Conservation (phyloP, 2,329 filamentous ascomycete genomes). For the Lasiodiplodia theobromae region DNA sequence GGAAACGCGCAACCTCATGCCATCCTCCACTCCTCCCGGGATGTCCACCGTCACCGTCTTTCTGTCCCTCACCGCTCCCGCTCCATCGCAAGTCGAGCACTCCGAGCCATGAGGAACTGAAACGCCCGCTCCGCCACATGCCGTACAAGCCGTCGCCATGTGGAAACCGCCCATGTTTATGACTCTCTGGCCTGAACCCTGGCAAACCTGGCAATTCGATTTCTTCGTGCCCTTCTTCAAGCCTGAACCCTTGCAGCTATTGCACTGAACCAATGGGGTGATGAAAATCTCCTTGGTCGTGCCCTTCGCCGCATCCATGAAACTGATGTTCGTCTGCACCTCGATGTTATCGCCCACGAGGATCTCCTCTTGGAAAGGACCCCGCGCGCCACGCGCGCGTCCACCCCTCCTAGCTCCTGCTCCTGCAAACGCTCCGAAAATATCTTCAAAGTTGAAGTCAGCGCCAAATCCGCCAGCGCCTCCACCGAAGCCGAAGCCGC, state of each 20-base stretch:
- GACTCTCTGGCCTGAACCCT: slow-evolving; percentile 84
- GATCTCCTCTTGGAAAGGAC: slow-evolving; percentile 79
- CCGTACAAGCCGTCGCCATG: slow-evolving; percentile 86
- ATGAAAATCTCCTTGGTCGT: slow-evolving; percentile 87
- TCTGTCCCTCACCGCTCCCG: slow-evolving; percentile 82
- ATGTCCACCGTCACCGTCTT: slow-evolving; percentile 90
- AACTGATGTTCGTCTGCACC: slow-evolving; percentile 89
- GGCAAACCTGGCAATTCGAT: slow-evolving; percentile 77
- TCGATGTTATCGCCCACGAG: slow-evolving; percentile 96
- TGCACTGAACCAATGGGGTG: slow-evolving; percentile 80
- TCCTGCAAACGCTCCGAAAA: slow-evolving; percentile 86
- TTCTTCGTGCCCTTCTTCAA: slow-evolving; percentile 81
- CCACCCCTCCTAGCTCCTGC: slow-evolving; percentile 51
- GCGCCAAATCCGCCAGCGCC: slow-evolving; percentile 70
- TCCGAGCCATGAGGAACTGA: slow-evolving; percentile 80
- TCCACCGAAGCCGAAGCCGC: slow-evolving; percentile 56
- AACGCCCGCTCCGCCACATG: slow-evolving; percentile 80
- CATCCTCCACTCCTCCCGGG: slow-evolving; percentile 93
- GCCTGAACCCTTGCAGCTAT: slow-evolving; percentile 82
- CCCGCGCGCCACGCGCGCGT: slow-evolving; percentile 61
- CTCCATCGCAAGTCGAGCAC: slow-evolving; percentile 79
- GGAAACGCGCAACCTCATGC: slow-evolving; percentile 86
- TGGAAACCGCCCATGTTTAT: slow-evolving; percentile 96
- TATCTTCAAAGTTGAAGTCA: slow-evolving; percentile 94
- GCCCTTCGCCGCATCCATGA: slow-evolving; percentile 95